A percentile compares a stretch with the other conserved stretches of the same genome.
phyloP scores from a whole-genome alignment of 169 alveolate species.

The Besnoitia besnoiti region DNA sequence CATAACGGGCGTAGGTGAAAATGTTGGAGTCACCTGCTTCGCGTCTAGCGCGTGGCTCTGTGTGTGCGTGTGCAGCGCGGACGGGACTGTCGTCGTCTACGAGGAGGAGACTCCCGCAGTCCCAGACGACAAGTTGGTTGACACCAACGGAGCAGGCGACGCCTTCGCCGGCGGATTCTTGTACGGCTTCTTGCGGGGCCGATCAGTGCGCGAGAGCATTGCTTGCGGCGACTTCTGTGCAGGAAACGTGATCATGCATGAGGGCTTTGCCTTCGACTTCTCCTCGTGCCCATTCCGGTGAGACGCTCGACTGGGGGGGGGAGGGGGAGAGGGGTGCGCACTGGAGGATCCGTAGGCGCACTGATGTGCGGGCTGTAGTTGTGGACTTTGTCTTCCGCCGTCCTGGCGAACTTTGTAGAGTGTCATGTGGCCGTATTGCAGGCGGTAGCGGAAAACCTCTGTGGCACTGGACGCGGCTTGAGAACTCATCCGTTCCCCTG shows the following conservation, averaged over 20 bases:
- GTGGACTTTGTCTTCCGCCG: too few relatives aligned
- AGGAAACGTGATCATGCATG: constrained; percentile 61
- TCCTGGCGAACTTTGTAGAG: too few relatives aligned
- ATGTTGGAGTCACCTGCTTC: too few relatives aligned
- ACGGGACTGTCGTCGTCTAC: background rate
- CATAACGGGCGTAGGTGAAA: too few relatives aligned
- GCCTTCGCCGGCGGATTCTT: constrained; percentile 89
- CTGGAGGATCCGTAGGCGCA: too few relatives aligned
- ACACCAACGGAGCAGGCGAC: constrained; percentile 91
- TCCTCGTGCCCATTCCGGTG: background rate
- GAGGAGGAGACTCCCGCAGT: background rate
- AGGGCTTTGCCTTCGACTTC: constrained; percentile 68
- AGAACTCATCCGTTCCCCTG: too few relatives aligned
- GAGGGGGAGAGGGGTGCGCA: too few relatives aligned
- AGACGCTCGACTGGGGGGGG: background rate
- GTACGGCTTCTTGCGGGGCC: constrained; percentile 71
- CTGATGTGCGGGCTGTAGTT: too few relatives aligned
- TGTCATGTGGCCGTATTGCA: too few relatives aligned
- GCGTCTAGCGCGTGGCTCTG: background rate
- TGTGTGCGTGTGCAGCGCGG: constrained; percentile 7
- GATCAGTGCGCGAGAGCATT: constrained; percentile 60
- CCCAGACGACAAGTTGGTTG: constrained; percentile 73
- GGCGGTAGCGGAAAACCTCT: too few relatives aligned
- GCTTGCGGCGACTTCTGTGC: constrained; percentile 71
- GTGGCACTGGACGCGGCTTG: too few relatives aligned